Percentiles rank a stretch among this genome's conserved stretches.
phyloP scores from a whole-genome alignment of 2,329 filamentous ascomycete species.

The Didymellaceae sp. region DNA sequence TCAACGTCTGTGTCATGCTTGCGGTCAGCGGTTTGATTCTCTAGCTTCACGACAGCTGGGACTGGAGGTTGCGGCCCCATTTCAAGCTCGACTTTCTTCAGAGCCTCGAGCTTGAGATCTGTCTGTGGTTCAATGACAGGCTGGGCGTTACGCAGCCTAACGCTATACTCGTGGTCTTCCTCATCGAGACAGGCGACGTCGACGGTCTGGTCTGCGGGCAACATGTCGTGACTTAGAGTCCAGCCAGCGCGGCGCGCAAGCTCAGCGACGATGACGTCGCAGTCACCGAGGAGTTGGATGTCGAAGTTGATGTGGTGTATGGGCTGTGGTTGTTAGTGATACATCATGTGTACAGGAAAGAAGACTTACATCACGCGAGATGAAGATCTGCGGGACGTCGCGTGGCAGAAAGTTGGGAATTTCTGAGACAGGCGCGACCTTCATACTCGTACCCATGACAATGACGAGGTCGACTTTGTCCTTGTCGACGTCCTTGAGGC shows the following conservation, averaged over 20 bases:
- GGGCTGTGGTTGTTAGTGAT: constrained; percentile 55
- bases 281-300: constrained; percentile 94
- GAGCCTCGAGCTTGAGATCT: constrained; percentile 11
- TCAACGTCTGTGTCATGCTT: background rate
- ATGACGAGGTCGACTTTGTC: constrained; percentile 86
- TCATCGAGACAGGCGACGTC: constrained; percentile 55
- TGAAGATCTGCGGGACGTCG: constrained; percentile 88
- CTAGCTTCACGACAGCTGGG: background rate
- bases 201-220: constrained; percentile 70
- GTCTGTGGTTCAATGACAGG: constrained; percentile 22
- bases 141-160: constrained; percentile 31
- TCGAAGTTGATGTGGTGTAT: constrained; percentile 93
- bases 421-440: constrained; percentile 93
- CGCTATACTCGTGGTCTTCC: constrained; percentile 38
- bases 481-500: constrained; percentile 81
- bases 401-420: constrained; percentile 80
- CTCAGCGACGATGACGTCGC: constrained; percentile 87
- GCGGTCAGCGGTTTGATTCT: too few relatives aligned
- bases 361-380: constrained; percentile 72
- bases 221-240: constrained; percentile 82
- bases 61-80: background rate
- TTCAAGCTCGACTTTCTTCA: background rate
- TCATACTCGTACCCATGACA: constrained; percentile 94
- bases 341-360: too few relatives aligned
- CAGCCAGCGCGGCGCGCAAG: constrained; percentile 82